Percentiles rank a stretch among this genome's conserved stretches.
Evolutionary conservation across 2,329 filamentous ascomycete genomes (phyloP).

Genomic region (Penicillium fuscoglaucum): DNA sequence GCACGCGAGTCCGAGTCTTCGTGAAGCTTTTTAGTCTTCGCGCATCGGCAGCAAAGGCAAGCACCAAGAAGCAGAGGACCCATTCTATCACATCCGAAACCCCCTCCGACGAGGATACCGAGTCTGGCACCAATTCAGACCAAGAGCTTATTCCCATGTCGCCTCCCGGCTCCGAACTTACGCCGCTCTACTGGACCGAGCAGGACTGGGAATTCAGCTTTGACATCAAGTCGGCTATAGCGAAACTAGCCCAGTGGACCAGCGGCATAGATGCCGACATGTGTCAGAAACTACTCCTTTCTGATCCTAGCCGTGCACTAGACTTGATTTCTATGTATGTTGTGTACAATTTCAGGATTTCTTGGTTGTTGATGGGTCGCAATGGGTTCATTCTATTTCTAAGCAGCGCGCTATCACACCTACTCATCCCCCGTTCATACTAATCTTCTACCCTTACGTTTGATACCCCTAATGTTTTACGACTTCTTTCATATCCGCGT

Average conservation of each 20-base stretch:
- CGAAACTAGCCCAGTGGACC: background rate
- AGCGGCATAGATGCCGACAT: background rate
- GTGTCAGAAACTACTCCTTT: background rate
- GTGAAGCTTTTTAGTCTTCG: conserved; percentile 16
- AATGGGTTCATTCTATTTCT: background rate
- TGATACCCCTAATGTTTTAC: background rate
- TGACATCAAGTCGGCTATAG: background rate
- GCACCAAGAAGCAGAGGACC: background rate
- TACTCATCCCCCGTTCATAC: background rate
- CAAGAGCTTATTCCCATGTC: background rate
- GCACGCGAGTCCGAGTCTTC: conserved; percentile 13
- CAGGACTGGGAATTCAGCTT: background rate
- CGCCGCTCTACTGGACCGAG: background rate
- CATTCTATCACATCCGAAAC: background rate
- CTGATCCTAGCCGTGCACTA: background rate
- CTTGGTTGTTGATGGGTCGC: background rate
- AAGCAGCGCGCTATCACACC: background rate
- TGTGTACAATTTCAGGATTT: background rate
- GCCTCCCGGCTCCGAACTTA: background rate
- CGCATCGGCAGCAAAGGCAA: conserved; percentile 8
- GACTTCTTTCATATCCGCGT: background rate
- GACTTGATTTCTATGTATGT: background rate
- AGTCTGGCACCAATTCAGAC: background rate
- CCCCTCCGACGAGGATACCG: background rate
- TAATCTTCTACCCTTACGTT: background rate